Conservation (phyloP, 169 alveolate species). For the Eimeria acervulina region DNA sequence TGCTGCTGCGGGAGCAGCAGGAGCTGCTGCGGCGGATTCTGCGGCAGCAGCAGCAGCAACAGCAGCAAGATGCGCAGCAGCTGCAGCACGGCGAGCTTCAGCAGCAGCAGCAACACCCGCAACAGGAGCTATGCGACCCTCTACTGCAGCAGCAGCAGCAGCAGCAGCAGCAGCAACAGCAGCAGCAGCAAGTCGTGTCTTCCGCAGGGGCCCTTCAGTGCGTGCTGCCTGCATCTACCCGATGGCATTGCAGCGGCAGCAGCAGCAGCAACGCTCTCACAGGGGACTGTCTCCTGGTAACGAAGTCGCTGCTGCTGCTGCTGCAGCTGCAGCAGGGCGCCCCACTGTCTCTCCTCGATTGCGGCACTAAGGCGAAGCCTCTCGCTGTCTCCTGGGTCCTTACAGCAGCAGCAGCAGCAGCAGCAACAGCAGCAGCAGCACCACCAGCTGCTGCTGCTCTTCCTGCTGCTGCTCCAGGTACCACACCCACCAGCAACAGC, state of each 20-base stretch:
- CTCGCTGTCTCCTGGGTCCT: slow-evolving; percentile 22
- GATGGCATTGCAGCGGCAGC: slow-evolving; percentile 36
- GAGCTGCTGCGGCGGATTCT: slow-evolving; percentile 28
- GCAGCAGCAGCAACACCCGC: background rate
- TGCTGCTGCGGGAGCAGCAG: slow-evolving; percentile 31
- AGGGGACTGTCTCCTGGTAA: slow-evolving; percentile 25
- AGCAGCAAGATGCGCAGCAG: background rate
- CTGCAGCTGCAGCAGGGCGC: slow-evolving; percentile 27
- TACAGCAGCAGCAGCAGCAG: slow-evolving; percentile 29
- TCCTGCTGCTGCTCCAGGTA: background rate
- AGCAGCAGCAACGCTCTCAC: slow-evolving; percentile 29
- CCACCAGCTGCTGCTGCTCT: background rate
- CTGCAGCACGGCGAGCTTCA: background rate
- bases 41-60: slow-evolving; percentile 2
- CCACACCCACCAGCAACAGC: background rate
- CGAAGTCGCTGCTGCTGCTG: slow-evolving; percentile 41
- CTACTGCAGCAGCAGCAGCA: background rate
- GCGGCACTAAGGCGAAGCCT: slow-evolving; percentile 15
- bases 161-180: background rate
- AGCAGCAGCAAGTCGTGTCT: slow-evolving; percentile 5
- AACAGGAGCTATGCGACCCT: background rate
- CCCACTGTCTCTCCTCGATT: background rate
- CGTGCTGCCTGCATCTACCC: slow-evolving; percentile 27
- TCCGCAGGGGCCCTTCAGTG: slow-evolving; percentile 26
- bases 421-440: background rate